Conservation (phyloP, 495 filamentous ascomycete species). For the Barbatosphaeria neglecta region DNA sequence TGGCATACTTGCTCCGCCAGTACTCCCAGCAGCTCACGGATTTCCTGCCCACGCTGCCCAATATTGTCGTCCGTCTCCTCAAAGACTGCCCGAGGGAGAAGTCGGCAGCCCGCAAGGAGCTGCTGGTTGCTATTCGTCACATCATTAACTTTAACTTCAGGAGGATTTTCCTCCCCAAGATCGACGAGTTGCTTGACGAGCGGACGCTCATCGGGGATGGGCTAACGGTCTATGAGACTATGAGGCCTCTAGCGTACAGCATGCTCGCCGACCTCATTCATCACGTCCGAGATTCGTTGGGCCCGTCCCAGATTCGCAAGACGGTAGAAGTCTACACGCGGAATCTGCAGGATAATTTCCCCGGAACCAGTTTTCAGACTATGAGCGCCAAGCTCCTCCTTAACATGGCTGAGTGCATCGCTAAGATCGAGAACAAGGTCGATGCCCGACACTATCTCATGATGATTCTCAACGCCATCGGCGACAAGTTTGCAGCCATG, state of each 20-base stretch:
- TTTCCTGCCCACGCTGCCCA: slow-evolving; percentile 77
- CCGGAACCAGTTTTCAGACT: slow-evolving; percentile 96
- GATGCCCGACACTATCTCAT: slow-evolving; percentile 93
- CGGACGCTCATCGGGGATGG: slow-evolving; percentile 90
- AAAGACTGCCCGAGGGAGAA: slow-evolving; percentile 93
- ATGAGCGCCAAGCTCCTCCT: slow-evolving; percentile 97
- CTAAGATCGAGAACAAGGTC: slow-evolving; percentile 76
- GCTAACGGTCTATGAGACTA: slow-evolving; percentile 89
- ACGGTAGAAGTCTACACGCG: slow-evolving; percentile 96
- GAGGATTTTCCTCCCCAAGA: slow-evolving; percentile 87
- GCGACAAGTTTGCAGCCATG: slow-evolving; percentile 97
- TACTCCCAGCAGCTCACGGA: slow-evolving; percentile 82
- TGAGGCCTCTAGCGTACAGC: slow-evolving; percentile 92
- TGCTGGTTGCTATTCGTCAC: slow-evolving; percentile 91
- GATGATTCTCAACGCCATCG: slow-evolving; percentile 95
- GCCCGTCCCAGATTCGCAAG: slow-evolving; percentile 77
- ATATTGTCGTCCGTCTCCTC: slow-evolving; percentile 81
- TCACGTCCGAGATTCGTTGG: slow-evolving; percentile 79
- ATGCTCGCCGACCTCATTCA: slow-evolving; percentile 98
- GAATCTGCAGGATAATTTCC: slow-evolving; percentile 90
- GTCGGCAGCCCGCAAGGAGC: slow-evolving; percentile 84
- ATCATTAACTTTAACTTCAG: slow-evolving; percentile 99
- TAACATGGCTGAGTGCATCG: slow-evolving; percentile 97
- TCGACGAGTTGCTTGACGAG: slow-evolving; percentile 91
- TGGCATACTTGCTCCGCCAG: slow-evolving; percentile 84